phyloP scores from a whole-genome alignment of 2,329 filamentous ascomycete genomes.

The Parafenestella ontariensis region DNA sequence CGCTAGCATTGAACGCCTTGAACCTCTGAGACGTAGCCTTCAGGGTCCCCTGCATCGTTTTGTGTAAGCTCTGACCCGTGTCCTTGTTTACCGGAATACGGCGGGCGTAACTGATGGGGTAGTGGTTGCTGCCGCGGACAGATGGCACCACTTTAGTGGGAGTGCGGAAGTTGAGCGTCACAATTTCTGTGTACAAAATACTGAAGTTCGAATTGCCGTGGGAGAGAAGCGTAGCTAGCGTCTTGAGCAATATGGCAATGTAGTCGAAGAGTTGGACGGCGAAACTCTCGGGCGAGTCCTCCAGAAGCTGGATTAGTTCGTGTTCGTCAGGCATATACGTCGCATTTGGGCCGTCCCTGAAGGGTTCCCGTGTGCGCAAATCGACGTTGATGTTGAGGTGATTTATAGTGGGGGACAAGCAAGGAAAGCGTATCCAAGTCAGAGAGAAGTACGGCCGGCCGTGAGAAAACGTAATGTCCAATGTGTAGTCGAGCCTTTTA shows the following conservation, averaged over 20 bases:
- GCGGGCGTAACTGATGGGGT: constrained; percentile 19
- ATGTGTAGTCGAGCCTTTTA: constrained; percentile 34
- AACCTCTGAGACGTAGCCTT: constrained; percentile 36
- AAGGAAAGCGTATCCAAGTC: constrained; percentile 37
- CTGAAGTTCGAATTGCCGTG: constrained; percentile 27
- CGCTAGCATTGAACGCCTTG: constrained; percentile 30
- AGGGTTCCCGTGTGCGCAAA: constrained; percentile 37
- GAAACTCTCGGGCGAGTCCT: constrained; percentile 34
- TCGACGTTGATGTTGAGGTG: constrained; percentile 39
- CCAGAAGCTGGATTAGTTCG: constrained; percentile 33
- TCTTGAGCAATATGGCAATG: constrained; percentile 39
- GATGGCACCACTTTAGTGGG: constrained; percentile 30
- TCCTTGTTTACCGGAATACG: constrained; percentile 26
- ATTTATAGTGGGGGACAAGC: constrained; percentile 37
- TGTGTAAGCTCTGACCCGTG: constrained; percentile 27
- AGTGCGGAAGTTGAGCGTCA: constrained; percentile 38
- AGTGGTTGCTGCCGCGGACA: constrained; percentile 11
- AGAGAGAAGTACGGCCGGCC: constrained; percentile 44
- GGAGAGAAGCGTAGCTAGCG: constrained; percentile 32
- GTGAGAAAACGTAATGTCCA: constrained; percentile 39
- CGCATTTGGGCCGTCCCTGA: constrained; percentile 13
- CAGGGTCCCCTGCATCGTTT: constrained; percentile 36
- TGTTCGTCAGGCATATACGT: constrained; percentile 31
- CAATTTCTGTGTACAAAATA: constrained; percentile 33
- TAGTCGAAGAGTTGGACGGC: constrained; percentile 41